Conservation (phyloP, 805 yeast species). For the Zygotorulaspora sp. region DNA sequence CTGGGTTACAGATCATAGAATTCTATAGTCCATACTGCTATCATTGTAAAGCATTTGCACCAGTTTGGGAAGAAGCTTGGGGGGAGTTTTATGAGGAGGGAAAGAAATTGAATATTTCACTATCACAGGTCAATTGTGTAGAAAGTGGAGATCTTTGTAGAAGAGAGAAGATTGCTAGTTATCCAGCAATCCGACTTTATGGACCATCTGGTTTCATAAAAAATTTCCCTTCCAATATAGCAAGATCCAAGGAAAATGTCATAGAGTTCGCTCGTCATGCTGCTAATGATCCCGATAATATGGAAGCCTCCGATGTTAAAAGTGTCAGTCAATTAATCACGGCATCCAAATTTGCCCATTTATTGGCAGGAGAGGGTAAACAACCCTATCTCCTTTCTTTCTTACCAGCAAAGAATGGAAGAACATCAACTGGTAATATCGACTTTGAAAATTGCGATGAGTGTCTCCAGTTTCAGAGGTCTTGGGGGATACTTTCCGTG, state of each 20-base stretch:
- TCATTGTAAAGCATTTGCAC: constrained; percentile 78
- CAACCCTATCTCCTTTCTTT: constrained; percentile 57
- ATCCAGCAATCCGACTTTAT: constrained; percentile 70
- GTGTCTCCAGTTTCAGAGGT: constrained; percentile 47
- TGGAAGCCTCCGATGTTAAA: constrained; percentile 37
- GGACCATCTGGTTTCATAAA: constrained; percentile 48
- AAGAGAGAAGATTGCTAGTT: constrained; percentile 56
- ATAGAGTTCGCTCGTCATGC: constrained; percentile 52
- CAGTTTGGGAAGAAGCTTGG: constrained; percentile 74
- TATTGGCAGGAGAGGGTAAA: constrained; percentile 47
- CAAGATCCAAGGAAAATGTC: constrained; percentile 47
- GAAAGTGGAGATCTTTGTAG: constrained; percentile 82
- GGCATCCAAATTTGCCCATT: constrained; percentile 41
- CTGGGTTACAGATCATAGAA: constrained; percentile 71
- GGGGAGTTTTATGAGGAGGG: constrained; percentile 44
- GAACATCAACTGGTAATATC: constrained; percentile 30
- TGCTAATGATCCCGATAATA: constrained; percentile 42
- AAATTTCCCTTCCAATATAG: constrained; percentile 46
- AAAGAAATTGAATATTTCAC: constrained; percentile 40
- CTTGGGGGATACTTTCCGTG: constrained; percentile 57
- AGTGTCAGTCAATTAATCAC: constrained; percentile 40
- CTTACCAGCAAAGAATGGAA: constrained; percentile 53
- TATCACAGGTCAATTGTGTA: constrained; percentile 82
- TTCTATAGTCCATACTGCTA: constrained; percentile 86
- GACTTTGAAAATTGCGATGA: constrained; percentile 44